These are phyloP conservation scores for Evernia prunastri DNA, from an alignment of 495 filamentous ascomycete genomes.

Conservation along the genomic window DNA sequence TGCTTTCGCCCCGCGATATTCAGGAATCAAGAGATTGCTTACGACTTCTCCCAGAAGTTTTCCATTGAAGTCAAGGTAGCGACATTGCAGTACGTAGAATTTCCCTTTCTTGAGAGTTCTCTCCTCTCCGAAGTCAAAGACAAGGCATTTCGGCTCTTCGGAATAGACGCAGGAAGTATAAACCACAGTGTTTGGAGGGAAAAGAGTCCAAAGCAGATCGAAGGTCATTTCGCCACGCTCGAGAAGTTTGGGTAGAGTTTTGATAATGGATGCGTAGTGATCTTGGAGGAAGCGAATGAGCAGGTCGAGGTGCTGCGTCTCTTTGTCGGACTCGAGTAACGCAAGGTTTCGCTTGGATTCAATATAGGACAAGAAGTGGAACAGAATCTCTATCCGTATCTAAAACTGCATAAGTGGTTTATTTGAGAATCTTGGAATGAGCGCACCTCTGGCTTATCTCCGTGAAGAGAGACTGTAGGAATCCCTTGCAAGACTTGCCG, in stretches of 20 bases:
- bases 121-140: slow-evolving; percentile 29
- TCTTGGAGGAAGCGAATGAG: slow-evolving; percentile 38
- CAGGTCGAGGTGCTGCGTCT: slow-evolving; percentile 32
- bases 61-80: slow-evolving; percentile 35
- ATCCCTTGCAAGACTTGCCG: slow-evolving; percentile 29
- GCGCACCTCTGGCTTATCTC: slow-evolving; percentile 26
- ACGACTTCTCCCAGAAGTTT: slow-evolving; percentile 45
- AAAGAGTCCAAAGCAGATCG: slow-evolving; percentile 43
- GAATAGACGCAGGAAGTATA: slow-evolving; percentile 42
- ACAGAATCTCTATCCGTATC: slow-evolving; percentile 28
- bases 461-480: slow-evolving; percentile 32
- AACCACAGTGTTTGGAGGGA: slow-evolving; percentile 36
- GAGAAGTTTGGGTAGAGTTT: slow-evolving; percentile 37
- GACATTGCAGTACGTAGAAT: slow-evolving; percentile 34
- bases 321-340: slow-evolving; percentile 6
- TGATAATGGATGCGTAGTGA: slow-evolving; percentile 32
- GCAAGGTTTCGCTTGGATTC: slow-evolving; percentile 18
- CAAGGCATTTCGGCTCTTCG: slow-evolving; percentile 32
- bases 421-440: background rate
- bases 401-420: background rate
- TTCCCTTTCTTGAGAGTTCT: slow-evolving; percentile 27
- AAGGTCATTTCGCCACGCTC: slow-evolving; percentile 40
- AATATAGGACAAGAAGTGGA: slow-evolving; percentile 33
- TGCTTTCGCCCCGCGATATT: slow-evolving; percentile 50
- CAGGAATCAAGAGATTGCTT: slow-evolving; percentile 39